Evolutionary conservation across 257 asterid genomes (phyloP), one percentile per base, ranked within the genome.

Genomic region (Apocynum venetum): DNA sequence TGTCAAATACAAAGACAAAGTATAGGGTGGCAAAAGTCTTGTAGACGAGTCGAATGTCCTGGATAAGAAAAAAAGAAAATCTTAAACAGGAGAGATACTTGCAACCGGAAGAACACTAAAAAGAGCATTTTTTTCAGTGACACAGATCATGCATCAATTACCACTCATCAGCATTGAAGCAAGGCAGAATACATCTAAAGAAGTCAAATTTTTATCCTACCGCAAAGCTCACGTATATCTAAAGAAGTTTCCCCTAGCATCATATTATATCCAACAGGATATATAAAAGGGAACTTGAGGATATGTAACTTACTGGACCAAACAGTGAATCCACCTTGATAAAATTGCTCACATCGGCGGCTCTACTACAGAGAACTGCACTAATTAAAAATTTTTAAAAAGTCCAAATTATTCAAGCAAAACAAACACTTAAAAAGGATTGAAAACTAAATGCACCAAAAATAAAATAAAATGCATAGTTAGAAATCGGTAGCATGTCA

Each of bases 21-120:
- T 91, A 94, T 74, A 96, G 79, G 0, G 99, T 93, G 75, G 98
- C 99, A 85, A 79, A 96, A 35, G 94, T 86, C 88, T 96, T 93
- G 81, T 93, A 93, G 47, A 96, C 97, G 79, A 96, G 93, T 69
- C 93, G 87, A 11, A 82, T 87, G 81, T 89, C 99, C 99, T 96
- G 89, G 84, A 80, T n/a, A 76, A 71, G 56, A 25, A 69, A 59
- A 46, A 53, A 63, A 73, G 49, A 46, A 77, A 17, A 47, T n/a
- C 73, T 72, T 65, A n/a, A 47, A 36, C 14, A 0, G 13, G n/a
- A 25, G 6, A 47, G 36, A 36, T 31, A 74, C 43, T 25, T 31
- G 15, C 51, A 40, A 57, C 64, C 36, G 6, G 68, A 40, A n/a
- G 55, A 19, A 7, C 48, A 38, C 66, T 20, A 78, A 43, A 11